Percentiles rank a stretch among this genome's conserved stretches.
Conservation (phyloP, 257 asterid species). For the Plantago elongata region DNA sequence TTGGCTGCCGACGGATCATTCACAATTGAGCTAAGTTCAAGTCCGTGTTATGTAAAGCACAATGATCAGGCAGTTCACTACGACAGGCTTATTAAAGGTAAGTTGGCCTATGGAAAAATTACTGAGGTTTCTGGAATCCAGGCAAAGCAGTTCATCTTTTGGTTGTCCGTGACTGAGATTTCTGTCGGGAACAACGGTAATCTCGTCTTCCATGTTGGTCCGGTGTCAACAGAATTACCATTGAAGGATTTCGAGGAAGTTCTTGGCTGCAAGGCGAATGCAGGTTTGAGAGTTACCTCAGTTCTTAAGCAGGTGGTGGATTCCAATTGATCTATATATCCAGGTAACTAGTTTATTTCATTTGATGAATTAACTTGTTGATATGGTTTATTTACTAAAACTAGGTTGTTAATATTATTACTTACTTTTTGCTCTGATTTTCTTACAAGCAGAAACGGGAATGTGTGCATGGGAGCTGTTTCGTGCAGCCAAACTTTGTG, state of each 20-base stretch:
- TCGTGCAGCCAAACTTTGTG: no score
- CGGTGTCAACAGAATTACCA: conserved; percentile 45
- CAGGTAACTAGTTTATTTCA: no score
- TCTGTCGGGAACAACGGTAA: conserved; percentile 33
- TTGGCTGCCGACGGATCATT: conserved; percentile 35
- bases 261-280: conserved; percentile 41
- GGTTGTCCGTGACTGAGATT: conserved; percentile 63
- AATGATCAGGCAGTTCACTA: conserved; percentile 49
- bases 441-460: no score
- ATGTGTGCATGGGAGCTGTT: no score
- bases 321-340: no score
- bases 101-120: conserved; percentile 48
- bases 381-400: no score
- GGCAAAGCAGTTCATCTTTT: conserved; percentile 53
- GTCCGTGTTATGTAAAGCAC: conserved; percentile 59
- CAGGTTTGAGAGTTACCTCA: conserved; percentile 1
- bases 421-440: no score
- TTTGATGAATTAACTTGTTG: no score
- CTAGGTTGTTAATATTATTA: no score
- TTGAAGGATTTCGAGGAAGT: conserved; percentile 43
- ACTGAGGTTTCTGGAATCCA: conserved; percentile 64
- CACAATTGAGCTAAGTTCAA: conserved; percentile 34
- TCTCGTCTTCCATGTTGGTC: conserved; percentile 61
- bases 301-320: no score
- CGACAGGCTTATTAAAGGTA: conserved; percentile 47